phyloP scores from a whole-genome alignment of 257 asterid genomes.

The Salvia miltiorrhiza region DNA sequence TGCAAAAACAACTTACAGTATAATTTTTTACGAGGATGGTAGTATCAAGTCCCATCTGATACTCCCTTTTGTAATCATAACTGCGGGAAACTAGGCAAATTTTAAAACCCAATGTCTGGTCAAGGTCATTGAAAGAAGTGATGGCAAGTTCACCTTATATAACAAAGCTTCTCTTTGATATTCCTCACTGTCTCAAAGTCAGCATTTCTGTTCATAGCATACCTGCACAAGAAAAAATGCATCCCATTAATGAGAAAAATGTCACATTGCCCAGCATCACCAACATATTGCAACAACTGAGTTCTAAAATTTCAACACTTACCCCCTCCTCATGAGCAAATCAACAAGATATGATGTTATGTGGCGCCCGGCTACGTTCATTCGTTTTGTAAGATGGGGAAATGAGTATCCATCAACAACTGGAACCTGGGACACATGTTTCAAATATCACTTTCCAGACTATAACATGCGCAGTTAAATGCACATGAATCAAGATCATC shows the following conservation, averaged over 20 bases:
- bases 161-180: slow-evolving; percentile 96
- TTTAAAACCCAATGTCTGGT: slow-evolving; percentile 3
- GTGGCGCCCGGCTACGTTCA: slow-evolving; percentile 97
- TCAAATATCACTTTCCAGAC: slow-evolving; percentile 11
- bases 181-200: slow-evolving; percentile 95
- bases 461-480: slow-evolving; percentile 5
- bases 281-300: slow-evolving; percentile 15
- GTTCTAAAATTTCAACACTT: slow-evolving; percentile 24
- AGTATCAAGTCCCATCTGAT: slow-evolving; percentile 96
- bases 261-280: slow-evolving; percentile 6
- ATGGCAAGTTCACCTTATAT: slow-evolving; percentile 59
- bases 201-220: slow-evolving; percentile 84
- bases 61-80: slow-evolving; percentile 96
- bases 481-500: neutral
- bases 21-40: slow-evolving; percentile 92
- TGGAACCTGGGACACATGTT: slow-evolving; percentile 61
- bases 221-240: slow-evolving; percentile 48
- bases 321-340: slow-evolving; percentile 92
- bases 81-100: slow-evolving; percentile 35
- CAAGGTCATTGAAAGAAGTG: slow-evolving; percentile 7
- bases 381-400: slow-evolving; percentile 95
- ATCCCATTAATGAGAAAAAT: slow-evolving; percentile 16
- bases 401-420: slow-evolving; percentile 98
- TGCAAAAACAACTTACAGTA: slow-evolving; percentile 60
- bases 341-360: slow-evolving; percentile 91